A percentile compares a stretch with the other conserved stretches of the same genome.
phyloP scores from a whole-genome alignment of 352 stramenopile genomes.

The Phytophthora macrochlamydospora region DNA sequence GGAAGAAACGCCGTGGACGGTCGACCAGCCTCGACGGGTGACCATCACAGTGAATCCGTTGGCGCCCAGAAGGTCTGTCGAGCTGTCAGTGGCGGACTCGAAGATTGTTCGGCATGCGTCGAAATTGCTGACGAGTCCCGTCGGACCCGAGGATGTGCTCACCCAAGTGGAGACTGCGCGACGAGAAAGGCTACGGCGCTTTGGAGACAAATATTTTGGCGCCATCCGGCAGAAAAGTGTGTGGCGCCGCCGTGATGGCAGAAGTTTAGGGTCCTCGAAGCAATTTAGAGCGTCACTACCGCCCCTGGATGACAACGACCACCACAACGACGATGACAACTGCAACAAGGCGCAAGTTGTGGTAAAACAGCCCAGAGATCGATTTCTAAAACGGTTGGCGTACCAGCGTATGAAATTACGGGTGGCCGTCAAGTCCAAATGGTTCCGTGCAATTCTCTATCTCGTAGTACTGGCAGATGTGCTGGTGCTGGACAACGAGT shows the following conservation, averaged over 20 bases:
- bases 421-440: too few species aligned
- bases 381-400: too few species aligned
- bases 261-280: constrained; percentile 7
- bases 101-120: constrained; percentile 56
- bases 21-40: constrained; percentile 7
- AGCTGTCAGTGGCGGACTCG: constrained; percentile 49
- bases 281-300: constrained; percentile 16
- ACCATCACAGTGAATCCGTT: too few species aligned
- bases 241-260: constrained; percentile 11
- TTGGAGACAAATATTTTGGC: constrained; percentile 46
- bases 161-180: constrained; percentile 45
- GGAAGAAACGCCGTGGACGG: constrained; percentile 14
- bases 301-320: constrained; percentile 11
- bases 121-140: constrained; percentile 52
- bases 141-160: constrained; percentile 41
- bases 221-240: background rate
- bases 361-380: too few species aligned
- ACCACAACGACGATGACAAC: constrained; percentile 3
- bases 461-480: too few species aligned
- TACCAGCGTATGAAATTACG: too few species aligned
- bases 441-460: too few species aligned
- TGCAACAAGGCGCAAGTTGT: too few species aligned
- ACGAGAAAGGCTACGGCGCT: constrained; percentile 44
- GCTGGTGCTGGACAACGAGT: too few species aligned
- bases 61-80: constrained; percentile 21